Base-by-base conservation (phyloP, 805 yeast species). In the Saturnispora galanensis region DNA sequence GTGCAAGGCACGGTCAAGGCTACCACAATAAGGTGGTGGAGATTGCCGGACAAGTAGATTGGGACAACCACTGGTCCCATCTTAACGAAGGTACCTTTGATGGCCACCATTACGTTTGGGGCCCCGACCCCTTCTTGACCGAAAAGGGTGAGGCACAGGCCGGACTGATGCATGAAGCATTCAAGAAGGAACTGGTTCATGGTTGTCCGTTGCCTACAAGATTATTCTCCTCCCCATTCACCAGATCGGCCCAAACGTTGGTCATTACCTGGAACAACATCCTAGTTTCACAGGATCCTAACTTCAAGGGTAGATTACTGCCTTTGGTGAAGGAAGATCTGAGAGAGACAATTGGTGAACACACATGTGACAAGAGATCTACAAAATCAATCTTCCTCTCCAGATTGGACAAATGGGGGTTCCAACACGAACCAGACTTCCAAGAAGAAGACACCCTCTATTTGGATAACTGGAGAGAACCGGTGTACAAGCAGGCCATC, bases 1-100 rank as follows among this genome's bases (percentile, higher is more conserved):
- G 75, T 44, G 80, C 81, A 10, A 68, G 87, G 56, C 87, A 81
- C 52, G 87, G 86, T 5, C 84, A 80, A 57, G 87, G 86, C 0
- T 73, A 62, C 55, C 88, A 81, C 50, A 81, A 81, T 52, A 65
- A 67, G 38, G 71, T 75, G 3, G 75, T 78, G 12, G 63, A 61
- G 17, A 68, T 73, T 47, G 78, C 77, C 52, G 85, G 85, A 10
- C 45, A 66, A 15, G 67, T 68, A 2, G 73, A 60, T n/a, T 81
- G 86, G 88, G 61, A 75, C 52, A 52, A 55, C 0, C 69, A 77
- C 47, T 79, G 79, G 79, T 67, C 77, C 5, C 60, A 62, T 12
- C 47, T 69, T 37, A 62, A 66, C 5, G 79, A 79, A 2, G 53
- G 56, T 10, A 39, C 52, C 12, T 53, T 51, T 10, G 80, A 77